Percentiles rank a stretch among this genome's conserved stretches.
These are phyloP conservation scores for Gonium pectorale DNA, from an alignment of 139 green algal genomes.

Conservation along the genomic window DNA sequence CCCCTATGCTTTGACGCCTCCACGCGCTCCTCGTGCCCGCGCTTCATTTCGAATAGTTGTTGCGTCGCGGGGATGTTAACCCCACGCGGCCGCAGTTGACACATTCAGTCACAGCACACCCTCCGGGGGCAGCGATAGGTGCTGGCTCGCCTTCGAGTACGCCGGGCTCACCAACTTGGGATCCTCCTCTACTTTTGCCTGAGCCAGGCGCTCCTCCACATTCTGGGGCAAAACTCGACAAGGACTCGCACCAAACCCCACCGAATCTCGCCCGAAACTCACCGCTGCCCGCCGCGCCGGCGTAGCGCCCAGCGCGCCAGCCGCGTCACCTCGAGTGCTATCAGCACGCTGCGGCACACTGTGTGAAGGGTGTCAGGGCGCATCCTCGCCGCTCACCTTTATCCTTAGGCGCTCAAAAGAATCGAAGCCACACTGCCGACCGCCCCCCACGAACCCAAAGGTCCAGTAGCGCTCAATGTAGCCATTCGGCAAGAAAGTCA, in stretches of 20 bases:
- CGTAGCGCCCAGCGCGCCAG: conserved; percentile 19
- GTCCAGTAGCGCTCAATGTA: conserved; percentile 28
- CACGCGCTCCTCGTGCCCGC: conserved; percentile 26
- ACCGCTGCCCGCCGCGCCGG: conserved; percentile 9
- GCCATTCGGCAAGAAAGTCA: background rate
- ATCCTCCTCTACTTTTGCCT: conserved; percentile 24
- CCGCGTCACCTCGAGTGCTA: conserved; percentile 15
- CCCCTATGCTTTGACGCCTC: conserved; percentile 22
- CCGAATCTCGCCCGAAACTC: conserved; percentile 24
- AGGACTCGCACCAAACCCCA: conserved; percentile 16
- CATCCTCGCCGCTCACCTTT: background rate
- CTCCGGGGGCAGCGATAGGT: conserved; percentile 19
- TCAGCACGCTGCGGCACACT: conserved; percentile 2
- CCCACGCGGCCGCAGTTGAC: conserved; percentile 21
- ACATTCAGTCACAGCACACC: conserved; percentile 17
- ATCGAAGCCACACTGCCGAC: conserved; percentile 18
- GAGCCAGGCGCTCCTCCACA: conserved; percentile 18
- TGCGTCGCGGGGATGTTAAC: conserved; percentile 22
- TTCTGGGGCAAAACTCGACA: conserved; percentile 15
- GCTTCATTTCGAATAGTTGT: conserved; percentile 25
- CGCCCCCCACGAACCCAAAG: conserved; percentile 22
- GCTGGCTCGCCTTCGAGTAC: conserved; percentile 20
- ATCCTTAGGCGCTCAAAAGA: conserved; percentile 20
- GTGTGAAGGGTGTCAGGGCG: conserved; percentile 7
- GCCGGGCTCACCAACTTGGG: conserved; percentile 10